Evolutionary conservation across 73 alveolate species (phyloP), one percentile per base, ranked within the genome.

Genomic region (Paramecium primaurelia): DNA sequence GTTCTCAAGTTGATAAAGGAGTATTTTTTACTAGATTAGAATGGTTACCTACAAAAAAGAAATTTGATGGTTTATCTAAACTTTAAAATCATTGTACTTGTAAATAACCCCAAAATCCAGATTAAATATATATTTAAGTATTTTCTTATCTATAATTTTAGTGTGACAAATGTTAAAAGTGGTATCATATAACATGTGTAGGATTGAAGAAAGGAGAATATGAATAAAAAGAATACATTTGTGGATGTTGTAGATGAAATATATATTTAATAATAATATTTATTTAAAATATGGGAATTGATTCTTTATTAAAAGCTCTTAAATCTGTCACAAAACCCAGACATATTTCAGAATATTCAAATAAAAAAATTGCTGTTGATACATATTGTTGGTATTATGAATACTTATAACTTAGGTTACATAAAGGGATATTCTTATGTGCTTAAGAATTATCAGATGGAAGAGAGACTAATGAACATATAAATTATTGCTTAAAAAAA

Each of bases 331-430:
- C 95, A 30, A 96, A 89, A 47, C 92, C 95, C 14, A 96, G 95
- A 80, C 98, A 97, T 69, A 92, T 98, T 38, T 86, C 96, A 44
- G 97, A 97, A 59, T 98, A 95, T 86, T 64, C 84, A 58, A 98
- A 98, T 3, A 91, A 83, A 88, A 94, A 93, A 71, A 95, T 97
- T 16, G 99, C 99, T 26, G 95, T 98, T 2, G 99, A 98, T 93
- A 97, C 97, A 12, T 98, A 96, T 92, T 96, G 99, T 85, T 98
- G 99, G 99, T 89, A 77, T 14, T 10, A 3, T 6, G 16, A 1
- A 69, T n/a, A 20, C 11, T 59, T 80, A 34, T 28, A 20, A 11
- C 4, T 34, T 28, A 93, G 96, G 95, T 98, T 98, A 34, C 99
- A 98, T 91, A 95, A 97, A 94, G 99, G 98, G 18, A 96, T 96